Evolutionary conservation across 2,329 filamentous ascomycete genomes (phyloP).

Genomic region (Verruconis gallopava): DNA sequence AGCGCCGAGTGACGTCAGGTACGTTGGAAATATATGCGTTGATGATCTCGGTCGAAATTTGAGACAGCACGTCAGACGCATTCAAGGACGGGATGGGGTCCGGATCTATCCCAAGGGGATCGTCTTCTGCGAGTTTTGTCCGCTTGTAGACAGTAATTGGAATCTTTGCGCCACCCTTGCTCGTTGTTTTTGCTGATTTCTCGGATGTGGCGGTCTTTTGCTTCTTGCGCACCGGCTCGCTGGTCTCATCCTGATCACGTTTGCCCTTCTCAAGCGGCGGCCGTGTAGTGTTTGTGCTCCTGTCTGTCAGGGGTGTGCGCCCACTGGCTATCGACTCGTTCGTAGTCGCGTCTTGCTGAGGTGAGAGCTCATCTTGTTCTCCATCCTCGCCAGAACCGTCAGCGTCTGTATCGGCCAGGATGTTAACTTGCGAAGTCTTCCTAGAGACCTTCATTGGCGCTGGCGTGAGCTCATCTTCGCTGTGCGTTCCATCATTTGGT

Average conservation of each 20-base stretch:
- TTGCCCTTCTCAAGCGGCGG: not conserved
- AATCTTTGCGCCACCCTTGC: conserved; percentile 21
- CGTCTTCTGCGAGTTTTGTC: conserved; percentile 32
- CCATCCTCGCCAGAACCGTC: not conserved
- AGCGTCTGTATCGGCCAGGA: not conserved
- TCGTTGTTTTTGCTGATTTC: conserved; percentile 3
- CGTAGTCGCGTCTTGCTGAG: not conserved
- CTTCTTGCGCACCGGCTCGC: conserved; percentile 1
- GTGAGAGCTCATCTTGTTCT: conserved; percentile 6
- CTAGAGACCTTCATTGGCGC: not conserved
- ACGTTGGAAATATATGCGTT: not conserved
- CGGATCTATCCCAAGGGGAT: conserved; percentile 25
- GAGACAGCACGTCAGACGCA: conserved; percentile 10
- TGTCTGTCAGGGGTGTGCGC: not conserved
- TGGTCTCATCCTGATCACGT: not conserved
- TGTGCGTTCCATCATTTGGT: not conserved
- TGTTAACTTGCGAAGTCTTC: not conserved
- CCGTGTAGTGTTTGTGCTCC: conserved; percentile 1
- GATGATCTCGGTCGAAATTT: conserved; percentile 7
- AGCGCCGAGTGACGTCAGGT: not conserved
- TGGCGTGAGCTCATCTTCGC: not conserved
- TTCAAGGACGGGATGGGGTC: conserved; percentile 18
- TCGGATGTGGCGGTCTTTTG: too few species aligned
- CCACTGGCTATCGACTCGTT: not conserved
- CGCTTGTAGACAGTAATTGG: conserved; percentile 51